Conservation (phyloP, 2,329 filamentous ascomycete genomes). For the Aspergillus fumigatiaffinis region DNA sequence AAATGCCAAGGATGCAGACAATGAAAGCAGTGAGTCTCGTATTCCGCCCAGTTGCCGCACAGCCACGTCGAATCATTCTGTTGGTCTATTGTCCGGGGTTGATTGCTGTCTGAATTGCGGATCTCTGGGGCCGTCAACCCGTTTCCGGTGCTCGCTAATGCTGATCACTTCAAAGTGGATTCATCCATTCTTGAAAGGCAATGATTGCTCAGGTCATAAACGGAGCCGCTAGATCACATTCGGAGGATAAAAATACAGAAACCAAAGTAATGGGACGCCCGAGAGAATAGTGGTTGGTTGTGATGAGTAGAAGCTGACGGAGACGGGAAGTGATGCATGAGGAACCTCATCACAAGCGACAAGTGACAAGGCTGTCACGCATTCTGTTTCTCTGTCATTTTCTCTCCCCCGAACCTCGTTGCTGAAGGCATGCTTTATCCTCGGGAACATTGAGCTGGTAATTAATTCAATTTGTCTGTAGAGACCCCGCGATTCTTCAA, state of each 20-base stretch:
- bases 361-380: neutral
- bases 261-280: neutral
- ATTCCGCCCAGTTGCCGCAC: neutral
- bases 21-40: slow-evolving; percentile 2
- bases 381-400: no score
- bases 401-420: no score
- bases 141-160: neutral
- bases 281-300: neutral
- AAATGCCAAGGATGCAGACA: neutral
- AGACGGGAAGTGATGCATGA: neutral
- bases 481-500: neutral
- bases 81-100: neutral
- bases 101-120: neutral
- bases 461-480: neutral
- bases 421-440: neutral
- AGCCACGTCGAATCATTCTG: neutral
- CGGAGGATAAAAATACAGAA: neutral
- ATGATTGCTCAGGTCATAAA: neutral
- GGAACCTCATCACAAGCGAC: neutral
- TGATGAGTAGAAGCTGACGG: neutral
- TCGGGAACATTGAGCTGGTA: neutral
- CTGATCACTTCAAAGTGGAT: neutral
- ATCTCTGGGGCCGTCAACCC: neutral
- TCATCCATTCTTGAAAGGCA: neutral
- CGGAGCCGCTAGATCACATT: neutral